phyloP scores from a whole-genome alignment of 345 rosid genomes.

The Combretum micranthum region DNA sequence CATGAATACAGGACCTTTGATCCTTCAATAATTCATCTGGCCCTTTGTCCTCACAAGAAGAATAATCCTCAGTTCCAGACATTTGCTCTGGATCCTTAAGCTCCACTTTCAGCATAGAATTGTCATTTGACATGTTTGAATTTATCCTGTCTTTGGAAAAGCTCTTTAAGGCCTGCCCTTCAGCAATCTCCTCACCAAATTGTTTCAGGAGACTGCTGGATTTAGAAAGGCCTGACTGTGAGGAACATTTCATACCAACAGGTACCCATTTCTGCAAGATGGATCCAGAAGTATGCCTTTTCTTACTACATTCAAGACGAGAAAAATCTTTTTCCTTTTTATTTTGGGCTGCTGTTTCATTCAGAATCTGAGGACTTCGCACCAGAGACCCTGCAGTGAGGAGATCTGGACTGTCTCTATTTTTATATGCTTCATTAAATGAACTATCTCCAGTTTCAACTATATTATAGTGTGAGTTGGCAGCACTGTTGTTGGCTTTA shows the following conservation, averaged over 20 bases:
- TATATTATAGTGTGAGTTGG: conserved; percentile 3
- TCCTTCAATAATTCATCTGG: conserved; percentile 1
- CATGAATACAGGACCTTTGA: conserved; percentile 4
- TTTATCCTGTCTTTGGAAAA: conserved; percentile 12
- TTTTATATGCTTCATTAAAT: conserved; percentile 8
- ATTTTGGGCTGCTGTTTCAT: conserved; percentile 14
- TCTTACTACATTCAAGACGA: conserved; percentile 23
- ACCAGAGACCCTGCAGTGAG: conserved; percentile 12
- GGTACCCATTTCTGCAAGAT: conserved; percentile 45
- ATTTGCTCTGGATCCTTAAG: conserved; percentile 3
- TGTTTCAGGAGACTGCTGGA: conserved; percentile 7
- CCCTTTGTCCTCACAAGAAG: conserved; percentile 10
- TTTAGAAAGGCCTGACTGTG: conserved; percentile 5
- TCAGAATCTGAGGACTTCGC: conserved; percentile 28
- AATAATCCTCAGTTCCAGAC: conserved; percentile 10
- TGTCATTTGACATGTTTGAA: conserved; percentile 11
- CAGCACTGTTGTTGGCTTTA: conserved; percentile 7
- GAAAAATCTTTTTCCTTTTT: conserved; percentile 17
- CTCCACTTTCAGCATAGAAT: conserved; percentile 12
- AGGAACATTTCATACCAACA: conserved; percentile 23
- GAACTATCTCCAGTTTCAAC: conserved; percentile 10
- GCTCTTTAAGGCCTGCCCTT: conserved; percentile 17
- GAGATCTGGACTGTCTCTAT: conserved; percentile 13
- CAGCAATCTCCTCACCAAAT: conserved; percentile 14
- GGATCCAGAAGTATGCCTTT: conserved; percentile 28